These are phyloP conservation scores for Suaeda aralocaspica DNA, from an alignment of 148 eudicot genomes.

Conservation along the genomic window DNA sequence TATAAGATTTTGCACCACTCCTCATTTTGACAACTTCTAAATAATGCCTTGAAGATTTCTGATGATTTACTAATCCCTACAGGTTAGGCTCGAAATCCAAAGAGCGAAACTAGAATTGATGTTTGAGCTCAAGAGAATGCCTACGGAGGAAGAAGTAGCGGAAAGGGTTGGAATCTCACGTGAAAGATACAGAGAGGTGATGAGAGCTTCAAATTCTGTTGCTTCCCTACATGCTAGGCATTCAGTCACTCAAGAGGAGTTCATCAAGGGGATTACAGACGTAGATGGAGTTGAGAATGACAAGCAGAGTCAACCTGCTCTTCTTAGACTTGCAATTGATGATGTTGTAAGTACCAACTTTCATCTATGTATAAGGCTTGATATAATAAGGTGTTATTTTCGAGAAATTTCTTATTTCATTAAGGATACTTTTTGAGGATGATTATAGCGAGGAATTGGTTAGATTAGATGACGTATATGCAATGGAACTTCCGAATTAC, in stretches of 20 bases:
- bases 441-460: background rate
- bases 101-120: slow-evolving; percentile 57
- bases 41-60: background rate
- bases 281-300: slow-evolving; percentile 62
- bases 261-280: slow-evolving; percentile 63
- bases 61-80: slow-evolving; percentile 20
- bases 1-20: background rate
- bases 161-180: slow-evolving; percentile 64
- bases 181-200: slow-evolving; percentile 69
- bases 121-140: slow-evolving; percentile 64
- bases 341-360: slow-evolving; percentile 62
- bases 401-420: background rate
- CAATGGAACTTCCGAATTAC: background rate
- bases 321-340: slow-evolving; percentile 93
- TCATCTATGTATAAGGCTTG: background rate
- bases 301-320: slow-evolving; percentile 71
- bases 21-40: background rate
- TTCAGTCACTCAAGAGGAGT: slow-evolving; percentile 63
- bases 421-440: background rate
- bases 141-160: slow-evolving; percentile 70
- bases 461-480: background rate
- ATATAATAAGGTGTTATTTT: background rate
- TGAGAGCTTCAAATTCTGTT: slow-evolving; percentile 64
- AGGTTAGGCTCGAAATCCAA: slow-evolving; percentile 83
- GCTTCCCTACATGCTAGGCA: slow-evolving; percentile 59